Evolutionary conservation across 2,329 filamentous ascomycete species (phyloP), one percentile per base, ranked within the genome.

Genomic region (Madurella fahalii): DNA sequence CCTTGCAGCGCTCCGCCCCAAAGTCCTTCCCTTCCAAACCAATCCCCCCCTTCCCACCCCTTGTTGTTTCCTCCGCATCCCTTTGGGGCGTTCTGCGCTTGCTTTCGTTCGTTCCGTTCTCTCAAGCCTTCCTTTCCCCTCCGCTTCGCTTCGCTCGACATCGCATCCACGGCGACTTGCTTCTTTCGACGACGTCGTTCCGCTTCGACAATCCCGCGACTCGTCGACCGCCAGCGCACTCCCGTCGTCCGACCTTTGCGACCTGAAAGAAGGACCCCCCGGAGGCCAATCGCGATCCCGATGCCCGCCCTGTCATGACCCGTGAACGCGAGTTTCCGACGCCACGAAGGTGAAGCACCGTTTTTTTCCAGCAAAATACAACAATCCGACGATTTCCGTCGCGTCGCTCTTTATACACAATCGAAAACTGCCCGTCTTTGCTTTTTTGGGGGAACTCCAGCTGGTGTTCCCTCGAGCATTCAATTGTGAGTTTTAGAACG

Each of bases 381-480:
- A 56, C 47, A 55, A 59, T 67, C 68, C 63, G 73, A 74, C 74
- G 72, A 74, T 63, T 69, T 67, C 73, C 73, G 74, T 76, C 74
- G 67, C 72, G 72, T 72, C 75, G 65, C 74, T 77, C 74, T 75
- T 76, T 64, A 59, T 58, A 60, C 51, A 52, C 56, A 53, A 58
- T 52, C 45, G 17, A 52, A 48, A 45, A 51, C 43, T 51, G 30
- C 44, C 44, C 52, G 45, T 47, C 37, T 56, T 53, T 49, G 18
- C 30, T 43, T 49, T 34, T n/a, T 40, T 32, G 45, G 49, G 45
- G 45, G 32, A 47, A n/a, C 50, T 50, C 46, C 7, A 34, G 42
- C n/a, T 17, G 8, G 48, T 16, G 43, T 53, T 52, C 5, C 41
- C 53, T 44, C 39, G 9, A 47, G 46, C 31, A 47, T 18, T 39